Evolutionary conservation across 2,329 filamentous ascomycete genomes (phyloP).

Genomic region (Verticillium tricorpus): DNA sequence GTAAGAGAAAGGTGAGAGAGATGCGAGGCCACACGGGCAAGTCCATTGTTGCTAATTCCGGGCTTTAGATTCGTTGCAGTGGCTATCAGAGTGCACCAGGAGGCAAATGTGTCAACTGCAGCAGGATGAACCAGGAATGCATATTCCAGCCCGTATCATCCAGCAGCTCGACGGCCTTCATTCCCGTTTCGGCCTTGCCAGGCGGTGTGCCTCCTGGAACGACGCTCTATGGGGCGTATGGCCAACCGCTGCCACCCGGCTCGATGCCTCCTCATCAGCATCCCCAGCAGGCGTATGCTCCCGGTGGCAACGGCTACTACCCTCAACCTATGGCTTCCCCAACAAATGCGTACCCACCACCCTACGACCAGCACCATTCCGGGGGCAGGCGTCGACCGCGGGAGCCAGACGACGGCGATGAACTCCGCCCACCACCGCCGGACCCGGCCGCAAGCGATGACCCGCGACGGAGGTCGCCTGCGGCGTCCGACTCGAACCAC

Average conservation of each 20-base stretch:
- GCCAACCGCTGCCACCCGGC: conserved; percentile 42
- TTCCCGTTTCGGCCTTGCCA: conserved; percentile 54
- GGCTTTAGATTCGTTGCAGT: conserved; percentile 52
- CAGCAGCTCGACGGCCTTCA: conserved; percentile 52
- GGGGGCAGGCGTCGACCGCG: conserved; percentile 28
- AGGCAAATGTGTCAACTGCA: conserved; percentile 57
- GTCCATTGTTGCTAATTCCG: conserved; percentile 16
- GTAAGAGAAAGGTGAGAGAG: conserved; percentile 53
- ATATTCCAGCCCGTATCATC: conserved; percentile 57
- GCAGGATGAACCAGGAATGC: conserved; percentile 58
- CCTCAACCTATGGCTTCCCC: conserved; percentile 38
- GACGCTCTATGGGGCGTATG: conserved; percentile 53
- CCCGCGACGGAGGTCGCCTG: conserved; percentile 45
- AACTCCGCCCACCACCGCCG: conserved; percentile 41
- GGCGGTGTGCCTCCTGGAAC: conserved; percentile 54
- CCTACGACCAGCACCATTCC: conserved; percentile 27
- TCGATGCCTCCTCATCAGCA: conserved; percentile 5
- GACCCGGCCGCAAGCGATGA: conserved; percentile 37
- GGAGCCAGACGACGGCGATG: conserved; percentile 34
- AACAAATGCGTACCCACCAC: conserved; percentile 37
- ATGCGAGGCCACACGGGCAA: background rate
- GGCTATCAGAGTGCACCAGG: conserved; percentile 55
- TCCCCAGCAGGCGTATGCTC: conserved; percentile 3
- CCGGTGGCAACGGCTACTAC: conserved; percentile 27
- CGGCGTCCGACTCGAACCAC: conserved; percentile 42